These are phyloP conservation scores for Suzukiozyma palmioleophila DNA, from an alignment of 1,139 yeast species.

Conservation along the genomic window DNA sequence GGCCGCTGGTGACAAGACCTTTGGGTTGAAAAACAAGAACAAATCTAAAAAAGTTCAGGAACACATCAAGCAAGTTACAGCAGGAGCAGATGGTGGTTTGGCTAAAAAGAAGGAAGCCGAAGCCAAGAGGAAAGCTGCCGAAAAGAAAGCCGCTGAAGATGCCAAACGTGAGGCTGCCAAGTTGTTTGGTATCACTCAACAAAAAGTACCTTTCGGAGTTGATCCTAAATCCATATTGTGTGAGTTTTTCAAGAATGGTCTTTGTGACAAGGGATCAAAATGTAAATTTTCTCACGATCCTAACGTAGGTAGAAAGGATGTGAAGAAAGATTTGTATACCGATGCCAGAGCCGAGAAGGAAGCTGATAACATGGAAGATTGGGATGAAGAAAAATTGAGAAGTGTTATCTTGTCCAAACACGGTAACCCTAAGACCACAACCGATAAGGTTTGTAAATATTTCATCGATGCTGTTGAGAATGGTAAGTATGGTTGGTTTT, in stretches of 20 bases:
- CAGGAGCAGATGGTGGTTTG: slow-evolving; percentile 59
- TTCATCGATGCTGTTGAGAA: slow-evolving; percentile 97
- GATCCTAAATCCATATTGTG: slow-evolving; percentile 95
- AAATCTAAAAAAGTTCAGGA: slow-evolving; percentile 89
- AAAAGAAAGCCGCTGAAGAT: slow-evolving; percentile 85
- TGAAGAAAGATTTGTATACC: slow-evolving; percentile 87
- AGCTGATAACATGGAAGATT: slow-evolving; percentile 86
- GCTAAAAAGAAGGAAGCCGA: slow-evolving; percentile 75
- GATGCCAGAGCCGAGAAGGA: slow-evolving; percentile 78
- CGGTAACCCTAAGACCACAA: slow-evolving; percentile 90
- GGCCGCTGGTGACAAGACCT: slow-evolving; percentile 82
- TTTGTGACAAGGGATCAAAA: slow-evolving; percentile 82
- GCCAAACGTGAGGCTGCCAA: slow-evolving; percentile 87
- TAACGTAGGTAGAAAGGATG: slow-evolving; percentile 80
- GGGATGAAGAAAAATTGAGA: slow-evolving; percentile 96
- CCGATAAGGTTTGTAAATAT: slow-evolving; percentile 90
- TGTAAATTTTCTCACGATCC: slow-evolving; percentile 95
- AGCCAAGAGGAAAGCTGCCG: slow-evolving; percentile 71
- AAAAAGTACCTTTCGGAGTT: slow-evolving; percentile 93
- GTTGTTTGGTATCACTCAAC: slow-evolving; percentile 67
- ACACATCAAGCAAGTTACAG: slow-evolving; percentile 69
- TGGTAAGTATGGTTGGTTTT: slow-evolving; percentile 98
- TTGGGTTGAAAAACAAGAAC: slow-evolving; percentile 92
- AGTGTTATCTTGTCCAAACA: slow-evolving; percentile 85
- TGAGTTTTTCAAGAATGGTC: slow-evolving; percentile 84